Evolutionary conservation across 768 basidiomycete species (phyloP).

Genomic region (Kwoniella dendrophila): DNA sequence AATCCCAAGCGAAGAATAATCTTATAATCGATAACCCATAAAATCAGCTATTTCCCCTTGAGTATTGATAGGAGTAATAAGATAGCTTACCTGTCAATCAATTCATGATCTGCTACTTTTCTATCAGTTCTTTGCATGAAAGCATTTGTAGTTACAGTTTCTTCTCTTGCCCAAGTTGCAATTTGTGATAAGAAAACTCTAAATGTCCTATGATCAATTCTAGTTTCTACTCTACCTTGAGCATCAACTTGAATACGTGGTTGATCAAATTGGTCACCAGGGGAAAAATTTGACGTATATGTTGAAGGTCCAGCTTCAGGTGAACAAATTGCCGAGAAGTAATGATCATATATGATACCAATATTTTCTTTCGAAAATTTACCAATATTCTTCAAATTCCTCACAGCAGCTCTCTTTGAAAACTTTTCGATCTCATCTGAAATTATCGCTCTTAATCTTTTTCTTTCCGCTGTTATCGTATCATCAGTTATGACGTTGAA

Average conservation of each 20-base stretch:
- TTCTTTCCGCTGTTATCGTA: conserved; percentile 81
- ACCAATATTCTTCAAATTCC: conserved; percentile 78
- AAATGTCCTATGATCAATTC: conserved; percentile 84
- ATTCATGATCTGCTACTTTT: conserved; percentile 90
- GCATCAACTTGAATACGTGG: conserved; percentile 55
- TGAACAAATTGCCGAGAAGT: conserved; percentile 64
- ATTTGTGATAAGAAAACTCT: conserved; percentile 86
- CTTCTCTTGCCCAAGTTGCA: conserved; percentile 92
- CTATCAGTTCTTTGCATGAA: conserved; percentile 89
- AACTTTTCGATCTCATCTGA: conserved; percentile 91
- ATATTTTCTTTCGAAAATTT: conserved; percentile 84
- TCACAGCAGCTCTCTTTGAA: conserved; percentile 84
- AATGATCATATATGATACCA: conserved; percentile 83
- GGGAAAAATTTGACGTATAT: conserved; percentile 10
- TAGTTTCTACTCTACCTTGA: conserved; percentile 83
- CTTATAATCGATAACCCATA: conserved; percentile 7
- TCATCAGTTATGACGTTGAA: conserved; percentile 96
- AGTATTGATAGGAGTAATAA: not conserved
- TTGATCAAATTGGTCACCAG: conserved; percentile 48
- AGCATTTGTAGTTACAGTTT: conserved; percentile 87
- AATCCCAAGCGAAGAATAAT: conserved; percentile 94
- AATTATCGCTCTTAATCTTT: conserved; percentile 82
- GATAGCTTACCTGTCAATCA: conserved; percentile 69
- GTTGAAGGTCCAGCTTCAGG: conserved; percentile 22
- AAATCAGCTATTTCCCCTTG: not conserved